phyloP scores from a whole-genome alignment of 345 rosid species.

The Pugionium cornutum region DNA sequence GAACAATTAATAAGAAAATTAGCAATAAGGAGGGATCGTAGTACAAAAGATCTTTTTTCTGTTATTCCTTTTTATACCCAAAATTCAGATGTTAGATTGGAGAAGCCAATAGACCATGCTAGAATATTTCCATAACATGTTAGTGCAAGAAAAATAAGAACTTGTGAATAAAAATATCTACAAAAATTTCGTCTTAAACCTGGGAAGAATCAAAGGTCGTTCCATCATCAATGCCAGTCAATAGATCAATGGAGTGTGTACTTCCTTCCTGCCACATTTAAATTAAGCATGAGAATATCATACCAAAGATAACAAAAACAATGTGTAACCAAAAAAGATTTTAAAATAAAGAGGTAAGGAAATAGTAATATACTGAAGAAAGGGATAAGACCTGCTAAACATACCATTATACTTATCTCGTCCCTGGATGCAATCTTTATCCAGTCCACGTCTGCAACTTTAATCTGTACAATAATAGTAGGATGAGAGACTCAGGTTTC shows the following conservation, averaged over 20 bases:
- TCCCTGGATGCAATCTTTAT: conserved; percentile 74
- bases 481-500: conserved; percentile 21
- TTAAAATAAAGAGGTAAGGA: not conserved
- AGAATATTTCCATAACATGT: not conserved
- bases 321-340: conserved; percentile 6
- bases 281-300: conserved; percentile 25
- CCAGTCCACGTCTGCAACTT: conserved; percentile 93
- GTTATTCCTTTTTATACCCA: not conserved
- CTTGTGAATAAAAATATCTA: conserved; percentile 1
- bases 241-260: conserved; percentile 53
- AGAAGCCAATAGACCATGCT: conserved; percentile 18
- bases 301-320: conserved; percentile 19
- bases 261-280: conserved; percentile 69
- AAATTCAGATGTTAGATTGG: conserved; percentile 13
- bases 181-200: conserved; percentile 48
- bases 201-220: conserved; percentile 71
- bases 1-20: not conserved
- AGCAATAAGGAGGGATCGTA: not conserved
- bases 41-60: not conserved
- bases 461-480: conserved; percentile 57
- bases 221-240: conserved; percentile 75
- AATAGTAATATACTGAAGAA: not conserved
- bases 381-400: conserved; percentile 33
- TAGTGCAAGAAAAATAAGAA: conserved; percentile 19
- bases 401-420: conserved; percentile 83